Evolutionary conservation across 2,329 filamentous ascomycete genomes (phyloP).

Genomic region (Coniochaeta sp.): DNA sequence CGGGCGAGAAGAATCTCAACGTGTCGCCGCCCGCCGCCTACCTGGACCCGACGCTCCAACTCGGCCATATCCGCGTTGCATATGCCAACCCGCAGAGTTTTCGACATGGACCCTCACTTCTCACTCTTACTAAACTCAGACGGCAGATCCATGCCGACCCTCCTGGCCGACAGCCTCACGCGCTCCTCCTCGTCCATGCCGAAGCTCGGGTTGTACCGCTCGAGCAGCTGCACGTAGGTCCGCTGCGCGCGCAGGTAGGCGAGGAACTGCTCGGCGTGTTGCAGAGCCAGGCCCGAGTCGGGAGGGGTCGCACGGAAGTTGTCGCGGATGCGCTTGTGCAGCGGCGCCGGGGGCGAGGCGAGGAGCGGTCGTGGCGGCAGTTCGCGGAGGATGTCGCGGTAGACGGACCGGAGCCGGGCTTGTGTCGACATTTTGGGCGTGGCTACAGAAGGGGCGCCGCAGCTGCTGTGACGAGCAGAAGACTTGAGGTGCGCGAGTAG

Average conservation of each 20-base stretch:
- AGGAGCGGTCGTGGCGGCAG: constrained; percentile 64
- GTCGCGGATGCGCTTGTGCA: constrained; percentile 63
- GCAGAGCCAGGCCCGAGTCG: constrained; percentile 17
- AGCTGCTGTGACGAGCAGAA: background rate
- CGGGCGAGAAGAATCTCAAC: too few relatives aligned
- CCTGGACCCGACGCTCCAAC: background rate
- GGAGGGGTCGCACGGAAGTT: constrained; percentile 38
- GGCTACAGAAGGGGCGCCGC: background rate
- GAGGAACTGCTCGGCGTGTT: constrained; percentile 67
- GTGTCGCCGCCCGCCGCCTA: too few relatives aligned
- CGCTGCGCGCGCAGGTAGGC: constrained; percentile 81
- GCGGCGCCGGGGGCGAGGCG: constrained; percentile 51
- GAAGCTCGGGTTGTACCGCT: constrained; percentile 92
- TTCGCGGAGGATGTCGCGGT: constrained; percentile 83
- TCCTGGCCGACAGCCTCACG: constrained; percentile 72
- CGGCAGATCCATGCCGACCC: constrained; percentile 87
- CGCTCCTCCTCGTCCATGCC: constrained; percentile 80
- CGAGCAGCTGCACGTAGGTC: constrained; percentile 70
- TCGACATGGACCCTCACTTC: constrained; percentile 3
- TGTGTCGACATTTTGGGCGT: constrained; percentile 25
- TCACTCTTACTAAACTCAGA: constrained; percentile 38
- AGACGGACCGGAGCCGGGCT: constrained; percentile 63
- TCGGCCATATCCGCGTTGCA: background rate
- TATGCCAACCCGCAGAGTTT: too few relatives aligned
- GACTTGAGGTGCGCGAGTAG: background rate